These are phyloP conservation scores for Bathelium albidoporum DNA, from an alignment of 495 filamentous ascomycete species.

Conservation along the genomic window DNA sequence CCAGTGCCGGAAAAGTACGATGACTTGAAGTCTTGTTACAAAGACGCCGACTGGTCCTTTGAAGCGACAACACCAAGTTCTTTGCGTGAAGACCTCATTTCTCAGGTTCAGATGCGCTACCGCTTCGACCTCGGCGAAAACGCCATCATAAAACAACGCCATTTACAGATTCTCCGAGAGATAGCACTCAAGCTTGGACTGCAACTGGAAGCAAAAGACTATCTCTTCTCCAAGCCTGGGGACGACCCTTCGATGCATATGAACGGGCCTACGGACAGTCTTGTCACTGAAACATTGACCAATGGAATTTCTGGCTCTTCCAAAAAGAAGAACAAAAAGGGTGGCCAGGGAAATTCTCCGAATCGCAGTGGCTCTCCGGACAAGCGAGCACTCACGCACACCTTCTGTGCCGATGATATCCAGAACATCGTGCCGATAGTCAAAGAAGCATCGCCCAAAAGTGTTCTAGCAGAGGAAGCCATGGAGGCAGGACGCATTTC, in stretches of 20 bases:
- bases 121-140: slow-evolving; percentile 58
- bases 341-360: slow-evolving; percentile 40
- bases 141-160: slow-evolving; percentile 57
- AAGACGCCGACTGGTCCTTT: slow-evolving; percentile 74
- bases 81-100: slow-evolving; percentile 58
- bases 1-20: slow-evolving; percentile 71
- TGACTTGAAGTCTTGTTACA: slow-evolving; percentile 60
- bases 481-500: slow-evolving; percentile 92
- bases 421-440: slow-evolving; percentile 84
- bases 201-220: slow-evolving; percentile 76
- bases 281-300: slow-evolving; percentile 17
- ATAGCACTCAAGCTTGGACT: slow-evolving; percentile 82
- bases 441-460: slow-evolving; percentile 82
- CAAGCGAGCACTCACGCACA: slow-evolving; percentile 42
- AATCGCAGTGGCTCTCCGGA: slow-evolving; percentile 42
- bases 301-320: slow-evolving; percentile 29
- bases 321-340: slow-evolving; percentile 79
- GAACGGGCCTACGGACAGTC: slow-evolving; percentile 29
- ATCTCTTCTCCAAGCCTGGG: slow-evolving; percentile 50
- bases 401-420: slow-evolving; percentile 76
- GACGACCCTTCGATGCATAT: slow-evolving; percentile 16
- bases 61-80: slow-evolving; percentile 61
- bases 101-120: slow-evolving; percentile 62
- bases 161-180: slow-evolving; percentile 80
- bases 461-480: slow-evolving; percentile 86